Evolutionary conservation across 139 green algal genomes (phyloP).

Genomic region (Tetradesmus obliquus): DNA sequence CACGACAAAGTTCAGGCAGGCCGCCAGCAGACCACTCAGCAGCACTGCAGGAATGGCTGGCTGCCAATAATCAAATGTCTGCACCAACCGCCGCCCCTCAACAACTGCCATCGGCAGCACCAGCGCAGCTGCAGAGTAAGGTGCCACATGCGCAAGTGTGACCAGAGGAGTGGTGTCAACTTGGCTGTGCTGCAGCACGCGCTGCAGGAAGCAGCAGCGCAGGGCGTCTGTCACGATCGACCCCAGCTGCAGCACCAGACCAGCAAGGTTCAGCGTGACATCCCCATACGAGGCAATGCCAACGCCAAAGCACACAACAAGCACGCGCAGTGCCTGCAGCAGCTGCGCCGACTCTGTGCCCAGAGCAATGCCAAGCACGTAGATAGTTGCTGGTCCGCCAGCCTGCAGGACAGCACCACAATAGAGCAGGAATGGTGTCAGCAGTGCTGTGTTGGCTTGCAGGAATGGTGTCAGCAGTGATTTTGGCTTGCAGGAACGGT

Average conservation of each 20-base stretch:
- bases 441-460: not conserved
- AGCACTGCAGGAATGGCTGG: not conserved
- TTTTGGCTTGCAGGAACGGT: too few species aligned
- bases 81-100: not conserved
- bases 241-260: conserved; percentile 64
- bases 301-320: conserved; percentile 57
- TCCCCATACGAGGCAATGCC: conserved; percentile 63
- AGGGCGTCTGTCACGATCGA: conserved; percentile 60
- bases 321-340: conserved; percentile 44
- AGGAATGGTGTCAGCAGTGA: too few species aligned
- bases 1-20: conserved; percentile 26
- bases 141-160: conserved; percentile 26
- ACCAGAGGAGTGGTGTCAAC: conserved; percentile 25
- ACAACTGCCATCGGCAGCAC: conserved; percentile 1
- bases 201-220: conserved; percentile 57
- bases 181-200: conserved; percentile 47
- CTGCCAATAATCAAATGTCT: not conserved
- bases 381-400: conserved; percentile 48
- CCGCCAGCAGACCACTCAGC: conserved; percentile 4
- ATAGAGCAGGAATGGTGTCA: not conserved
- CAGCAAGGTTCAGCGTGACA: conserved; percentile 59
- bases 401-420: conserved; percentile 27
- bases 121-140: conserved; percentile 15
- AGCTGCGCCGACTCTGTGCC: conserved; percentile 49
- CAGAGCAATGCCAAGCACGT: conserved; percentile 40